Base-by-base conservation (phyloP, 208 protist species). In the Acanthamoeba rhysodes region DNA sequence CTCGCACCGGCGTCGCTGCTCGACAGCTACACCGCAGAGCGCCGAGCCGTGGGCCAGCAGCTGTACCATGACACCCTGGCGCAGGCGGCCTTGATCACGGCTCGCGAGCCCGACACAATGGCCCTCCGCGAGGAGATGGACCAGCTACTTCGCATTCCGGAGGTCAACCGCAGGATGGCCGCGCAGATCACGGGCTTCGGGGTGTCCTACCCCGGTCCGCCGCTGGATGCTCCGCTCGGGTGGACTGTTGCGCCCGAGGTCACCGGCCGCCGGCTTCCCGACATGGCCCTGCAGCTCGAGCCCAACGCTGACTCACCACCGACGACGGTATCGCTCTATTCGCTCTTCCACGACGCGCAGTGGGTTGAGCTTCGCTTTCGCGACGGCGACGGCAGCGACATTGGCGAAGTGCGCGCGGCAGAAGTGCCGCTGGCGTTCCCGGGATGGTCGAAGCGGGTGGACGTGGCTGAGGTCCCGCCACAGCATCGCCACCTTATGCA, bases 21-120 rank as follows among this genome's bases (percentile, higher is more conserved):
- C 24, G 41, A 82, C 20, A 82, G 74, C 74, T 82, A 82, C 74
- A n/a, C 29, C 18, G 74, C 4, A 12, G 74, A 82, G 74, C 74
- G 74, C 9, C 16, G 41, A 2, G 24, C 74, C 32, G 32, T 82
- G 14, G 74, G 37, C 24, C 20, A 82, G 29, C 62, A 68, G 62
- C 62, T 68, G 24, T 68, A 29, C 62, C 62, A 68, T 0, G 24
- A 68, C 62, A 68, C 62, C 24, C 62, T 68, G 22, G 62, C 62
- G 8, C 62, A 68, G 62, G 24, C 24, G 24, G 62, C 62, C 9
- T 18, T 68, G 22, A 9, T 9, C 24, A 68, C 27, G 62, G 62
- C 62, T 7, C 62, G 24, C 62, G 24, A 29, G 27, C 62, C 62
- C 62, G 24, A 68, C 24, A 22, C 18, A 4, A 24, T 68, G 18